Base-by-base conservation (phyloP, 2,329 filamentous ascomycete species). In the Cladosporium cucumerinum region DNA sequence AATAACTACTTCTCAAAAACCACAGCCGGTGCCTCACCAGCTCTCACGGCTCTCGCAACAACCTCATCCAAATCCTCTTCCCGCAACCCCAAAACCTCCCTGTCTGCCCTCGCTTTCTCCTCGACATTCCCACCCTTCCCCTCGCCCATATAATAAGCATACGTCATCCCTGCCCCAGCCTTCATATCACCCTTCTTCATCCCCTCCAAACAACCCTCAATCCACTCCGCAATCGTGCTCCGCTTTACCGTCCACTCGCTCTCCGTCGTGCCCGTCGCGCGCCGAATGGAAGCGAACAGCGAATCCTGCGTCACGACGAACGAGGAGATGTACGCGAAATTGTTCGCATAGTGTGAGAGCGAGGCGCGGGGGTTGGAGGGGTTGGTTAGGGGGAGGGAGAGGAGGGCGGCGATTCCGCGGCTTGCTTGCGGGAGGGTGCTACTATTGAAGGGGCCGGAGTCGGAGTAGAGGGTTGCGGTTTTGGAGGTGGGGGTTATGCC, bases 161-260 rank as follows among this genome's bases (percentile, higher is more conserved):
- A 69, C 36, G 68, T 66, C 51, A 71, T 48, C 2, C 65, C 68
- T 16, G 62, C 63, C 8, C 62, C 67, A 25, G 78, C 87, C n/a
- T 67, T 72, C 63, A 62, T 69, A 25, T 81, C 80, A 34, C 80
- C 82, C 12, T 67, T 64, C 65, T 81, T 73, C 3, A 89, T 55
- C 36, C 73, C 71, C 62, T 79, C 79, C 64, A 79, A 67, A 0
- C 81, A 85, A 1, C 82, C 78, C 63, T 77, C 73, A 65, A 82
- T 84, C 32, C 86, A 80, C 70, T 84, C 74, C 46, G 75, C 69
- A 5, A 70, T 65, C 0, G 64, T 43, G 14, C 67, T 66, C 10
- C 67, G 65, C 0, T 49, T 65, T 5, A 79, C 72, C 1, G 63
- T 72, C 78, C 78, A 80, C 26, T 80, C 78, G 2, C 57, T 62